Base-by-base conservation (phyloP, 805 yeast genomes). In the Kockiozyma suomiensis region DNA sequence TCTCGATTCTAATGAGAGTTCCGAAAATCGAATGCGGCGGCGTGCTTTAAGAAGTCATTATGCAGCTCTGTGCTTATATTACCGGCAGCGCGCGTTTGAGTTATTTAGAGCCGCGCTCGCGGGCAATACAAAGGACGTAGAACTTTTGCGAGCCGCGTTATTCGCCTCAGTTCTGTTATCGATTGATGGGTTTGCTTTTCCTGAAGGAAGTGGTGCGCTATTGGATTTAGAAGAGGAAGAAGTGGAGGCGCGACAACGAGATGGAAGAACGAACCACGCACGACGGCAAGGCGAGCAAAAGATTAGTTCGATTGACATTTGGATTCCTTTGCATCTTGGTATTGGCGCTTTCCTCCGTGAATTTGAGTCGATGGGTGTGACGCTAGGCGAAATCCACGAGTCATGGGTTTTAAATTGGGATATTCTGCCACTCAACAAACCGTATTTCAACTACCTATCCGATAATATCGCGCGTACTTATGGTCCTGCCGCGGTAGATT, bases 181-280 rank as follows among this genome's bases (percentile, higher is more conserved):
- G 25, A 13, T 57, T n/a, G 61, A 57, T 17, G 56, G 57, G 3
- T 57, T 57, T 47, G 48, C 61, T 4, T 57, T 46, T 25, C 61
- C 52, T 25, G 56, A 51, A 23, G 61, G 52, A 7, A 43, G 33
- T n/a, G 42, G 45, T 17, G 47, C 25, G 28, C 13, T 41, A n/a
- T 15, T 30, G 19, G 58, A 48, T 35, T 26, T 49, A 15, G 52
- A 49, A 37, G 52, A 49, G 37, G 52, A 47, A 17, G 23, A 33
- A 6, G 32, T 19, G 19, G 28, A 42, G 10, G 49, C 21, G n/a
- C 35, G n/a, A 45, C 35, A 26, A 4, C 4, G 19, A 1, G 33
- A 30, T 47, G 21, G 50, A 8, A 41, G 21, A 17, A 43, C 15
- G 21, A 23, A 10, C 5, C 32, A 37, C 15, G 21, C 6, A 13